phyloP scores from a whole-genome alignment of 2,329 filamentous ascomycete genomes.

The Grosmannia huntii region DNA sequence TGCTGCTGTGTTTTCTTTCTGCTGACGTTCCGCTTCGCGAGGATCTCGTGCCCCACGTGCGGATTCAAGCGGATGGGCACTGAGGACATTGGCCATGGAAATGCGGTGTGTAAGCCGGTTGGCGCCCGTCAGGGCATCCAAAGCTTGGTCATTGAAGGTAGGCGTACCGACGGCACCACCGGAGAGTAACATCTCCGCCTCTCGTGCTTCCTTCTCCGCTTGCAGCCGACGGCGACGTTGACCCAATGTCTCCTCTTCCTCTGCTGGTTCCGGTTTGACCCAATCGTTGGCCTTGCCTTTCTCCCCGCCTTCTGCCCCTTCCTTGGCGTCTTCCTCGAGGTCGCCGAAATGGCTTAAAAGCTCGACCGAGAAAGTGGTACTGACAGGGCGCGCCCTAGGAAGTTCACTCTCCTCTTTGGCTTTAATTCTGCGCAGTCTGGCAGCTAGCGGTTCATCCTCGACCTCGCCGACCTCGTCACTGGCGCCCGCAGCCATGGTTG shows the following conservation, averaged over 20 bases:
- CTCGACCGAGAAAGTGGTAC: slow-evolving; percentile 54
- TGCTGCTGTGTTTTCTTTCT: slow-evolving; percentile 27
- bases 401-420: slow-evolving; percentile 38
- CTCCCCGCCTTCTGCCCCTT: slow-evolving; percentile 9
- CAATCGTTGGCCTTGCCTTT: slow-evolving; percentile 17
- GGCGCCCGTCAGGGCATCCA: slow-evolving; percentile 16
- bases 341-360: slow-evolving; percentile 52
- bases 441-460: slow-evolving; percentile 54
- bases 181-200: slow-evolving; percentile 34
- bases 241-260: slow-evolving; percentile 66
- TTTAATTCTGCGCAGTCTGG: slow-evolving; percentile 52
- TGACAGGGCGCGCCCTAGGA: slow-evolving; percentile 45
- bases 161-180: slow-evolving; percentile 7
- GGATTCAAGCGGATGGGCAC: slow-evolving; percentile 27
- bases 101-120: slow-evolving; percentile 27
- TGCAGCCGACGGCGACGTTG: slow-evolving; percentile 64
- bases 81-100: slow-evolving; percentile 48
- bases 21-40: slow-evolving; percentile 27
- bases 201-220: slow-evolving; percentile 52
- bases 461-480: slow-evolving; percentile 29
- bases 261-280: slow-evolving; percentile 12
- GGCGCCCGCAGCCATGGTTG: slow-evolving; percentile 6
- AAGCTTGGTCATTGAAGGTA: slow-evolving; percentile 12
- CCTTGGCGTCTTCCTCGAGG: slow-evolving; percentile 25
- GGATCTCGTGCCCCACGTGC: slow-evolving; percentile 20